Evolutionary conservation across 148 eudicot species (phyloP), one percentile per base, ranked within the genome.

Genomic region (Bassia scoparia): DNA sequence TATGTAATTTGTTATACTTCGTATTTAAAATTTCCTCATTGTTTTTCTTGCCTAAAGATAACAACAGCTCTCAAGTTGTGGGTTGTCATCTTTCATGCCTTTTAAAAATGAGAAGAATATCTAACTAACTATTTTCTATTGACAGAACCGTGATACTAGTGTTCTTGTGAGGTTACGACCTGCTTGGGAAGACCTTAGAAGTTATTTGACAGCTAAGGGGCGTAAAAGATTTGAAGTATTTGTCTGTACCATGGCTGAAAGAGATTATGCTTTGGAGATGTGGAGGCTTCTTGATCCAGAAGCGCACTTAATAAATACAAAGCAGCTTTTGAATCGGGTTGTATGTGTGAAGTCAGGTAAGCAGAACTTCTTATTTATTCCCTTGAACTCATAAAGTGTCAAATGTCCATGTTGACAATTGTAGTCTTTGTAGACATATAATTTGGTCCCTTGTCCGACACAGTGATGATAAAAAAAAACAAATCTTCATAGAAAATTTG

Each of bases 211-310:
- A 41, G 94, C 96, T 59, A 92, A 84, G 82, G 99, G 96, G 38
- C 89, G 97, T 53, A 95, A 87, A 80, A 80, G 99, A 77, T 95
- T 95, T 88, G 96, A 95, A 84, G 99, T 95, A 75, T 92, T 78
- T 83, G 97, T 95, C 62, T 95, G 99, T 76, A 95, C 99, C 34
- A 91, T 95, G 99, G 99, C 99, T 59, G 99, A 95, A 78, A 89
- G 94, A 81, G 89, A 95, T 77, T 95, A 95, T 87, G 99, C 99
- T 30, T 76, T 95, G 71, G 99, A 95, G 79, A 95, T 95, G 87
- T 95, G 99, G 99, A 86, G 99, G 85, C 82, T 95, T 74, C 96
- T 95, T 52, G 99, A 95, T 73, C 99, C 94, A 38, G 97, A 84
- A 76, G 82, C 92, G 41, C 81, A 85, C 78, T 79, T 95, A 66